These are phyloP conservation scores for Cercospora berteroae DNA, from an alignment of 2,329 filamentous ascomycete genomes.

Conservation along the genomic window DNA sequence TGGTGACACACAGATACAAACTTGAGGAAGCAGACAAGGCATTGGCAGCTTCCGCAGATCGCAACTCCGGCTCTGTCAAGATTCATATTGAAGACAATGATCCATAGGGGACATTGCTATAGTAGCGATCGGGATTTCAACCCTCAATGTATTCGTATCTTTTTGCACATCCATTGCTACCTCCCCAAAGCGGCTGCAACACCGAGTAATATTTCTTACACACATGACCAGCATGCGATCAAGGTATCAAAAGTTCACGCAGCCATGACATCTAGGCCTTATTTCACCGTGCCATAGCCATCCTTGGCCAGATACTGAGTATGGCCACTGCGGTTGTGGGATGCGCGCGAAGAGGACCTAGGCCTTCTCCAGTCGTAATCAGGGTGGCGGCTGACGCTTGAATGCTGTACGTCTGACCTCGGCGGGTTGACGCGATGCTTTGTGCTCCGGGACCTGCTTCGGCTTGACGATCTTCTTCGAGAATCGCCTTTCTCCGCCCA, in stretches of 20 bases:
- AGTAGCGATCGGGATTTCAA: background rate
- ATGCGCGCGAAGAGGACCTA: background rate
- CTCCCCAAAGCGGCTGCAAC: background rate
- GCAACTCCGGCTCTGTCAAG: slow-evolving; percentile 57
- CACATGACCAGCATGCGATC: background rate
- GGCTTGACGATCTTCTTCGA: background rate
- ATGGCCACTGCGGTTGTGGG: background rate
- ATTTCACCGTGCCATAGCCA: background rate
- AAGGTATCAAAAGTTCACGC: background rate
- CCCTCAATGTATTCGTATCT: background rate
- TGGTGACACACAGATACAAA: slow-evolving; percentile 63
- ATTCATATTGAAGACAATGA: slow-evolving; percentile 56
- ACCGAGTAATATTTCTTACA: background rate
- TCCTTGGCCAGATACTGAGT: background rate
- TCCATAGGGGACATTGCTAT: slow-evolving; percentile 3
- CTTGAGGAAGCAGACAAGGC: slow-evolving; percentile 62
- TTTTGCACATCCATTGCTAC: background rate
- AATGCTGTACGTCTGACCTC: background rate
- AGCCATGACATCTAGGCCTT: background rate
- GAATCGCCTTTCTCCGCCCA: slow-evolving; percentile 25
- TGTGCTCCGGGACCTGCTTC: background rate
- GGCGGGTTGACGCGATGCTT: background rate
- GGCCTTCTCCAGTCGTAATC: background rate
- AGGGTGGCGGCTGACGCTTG: background rate
- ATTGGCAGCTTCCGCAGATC: slow-evolving; percentile 53